Conservation (phyloP, 805 yeast species). For the Kazachstania africana region DNA sequence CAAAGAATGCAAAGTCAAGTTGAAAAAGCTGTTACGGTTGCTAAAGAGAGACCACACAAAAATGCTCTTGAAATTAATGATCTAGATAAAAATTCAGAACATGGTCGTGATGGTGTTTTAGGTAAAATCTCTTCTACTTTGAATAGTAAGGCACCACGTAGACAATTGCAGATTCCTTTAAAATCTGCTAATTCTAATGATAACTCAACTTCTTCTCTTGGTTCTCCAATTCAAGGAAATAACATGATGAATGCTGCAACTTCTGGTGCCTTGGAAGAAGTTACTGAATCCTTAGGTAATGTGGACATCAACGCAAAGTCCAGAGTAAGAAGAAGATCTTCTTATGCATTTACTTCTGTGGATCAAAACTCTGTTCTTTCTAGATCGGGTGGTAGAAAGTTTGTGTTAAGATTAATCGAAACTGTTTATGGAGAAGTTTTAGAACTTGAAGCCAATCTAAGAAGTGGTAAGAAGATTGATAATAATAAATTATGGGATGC, state of each 20-base stretch:
- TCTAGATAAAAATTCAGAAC: constrained; percentile 28
- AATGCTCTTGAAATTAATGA: constrained; percentile 16
- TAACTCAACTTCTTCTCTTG: neutral
- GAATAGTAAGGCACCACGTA: constrained; percentile 79
- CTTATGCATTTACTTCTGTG: constrained; percentile 24
- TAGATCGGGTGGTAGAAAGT: constrained; percentile 34
- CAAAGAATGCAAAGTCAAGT: constrained; percentile 98
- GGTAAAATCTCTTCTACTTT: constrained; percentile 79
- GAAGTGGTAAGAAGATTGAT: constrained; percentile 40
- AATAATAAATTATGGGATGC: constrained; percentile 60
- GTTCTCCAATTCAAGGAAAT: neutral
- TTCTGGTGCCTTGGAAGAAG: constrained; percentile 21
- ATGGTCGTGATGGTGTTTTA: constrained; percentile 67
- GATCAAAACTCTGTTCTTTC: constrained; percentile 26
- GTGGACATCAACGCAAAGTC: constrained; percentile 19
- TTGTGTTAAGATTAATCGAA: constrained; percentile 62
- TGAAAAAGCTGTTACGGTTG: constrained; percentile 89
- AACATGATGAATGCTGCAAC: constrained; percentile 3
- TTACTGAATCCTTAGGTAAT: constrained; percentile 21
- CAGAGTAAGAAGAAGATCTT: constrained; percentile 26
- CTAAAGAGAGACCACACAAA: constrained; percentile 72
- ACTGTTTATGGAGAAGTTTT: constrained; percentile 65
- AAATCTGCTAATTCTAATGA: constrained; percentile 4
- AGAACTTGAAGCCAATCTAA: constrained; percentile 63
- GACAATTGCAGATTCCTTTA: constrained; percentile 53